Base-by-base conservation (phyloP, 805 yeast species). In the Pichia californica region DNA sequence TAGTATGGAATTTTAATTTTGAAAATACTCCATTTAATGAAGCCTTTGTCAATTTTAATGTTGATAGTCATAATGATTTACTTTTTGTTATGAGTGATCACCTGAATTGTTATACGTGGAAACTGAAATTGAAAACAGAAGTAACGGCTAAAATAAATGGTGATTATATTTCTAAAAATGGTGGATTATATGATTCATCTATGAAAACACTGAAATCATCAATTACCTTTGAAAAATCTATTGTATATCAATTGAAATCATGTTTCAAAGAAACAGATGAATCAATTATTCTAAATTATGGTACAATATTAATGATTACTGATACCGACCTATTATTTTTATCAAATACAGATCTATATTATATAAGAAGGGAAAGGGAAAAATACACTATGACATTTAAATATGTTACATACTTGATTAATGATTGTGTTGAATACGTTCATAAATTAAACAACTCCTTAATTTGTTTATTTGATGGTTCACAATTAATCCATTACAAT, bases 41-140 rank as follows among this genome's bases (percentile, higher is more conserved):
- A 43, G 49, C 52, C 37, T 61, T 62, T 31, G 30, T 63, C 11
- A 43, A 46, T 31, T 50, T 63, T 43, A 60, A 62, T 40, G 23
- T 63, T 9, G 67, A 64, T 42, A 16, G 50, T 2, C 47, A 45
- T 38, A 48, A 46, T 13, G 61, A 62, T 44, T 59, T 57, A 40
- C 41, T 65, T 14, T 38, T 63, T 9, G 65, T 63, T 1, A 44
- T 62, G 11, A 61, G 67, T 6, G 59, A 61, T 43, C 46, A 48
- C 14, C 42, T 64, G 15, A 63, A 62, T 44, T 57, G 62, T 42
- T 65, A 64, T 45, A 59, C 66, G 11, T 63, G 66, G 66, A 60
- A 58, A 28, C 19, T 63, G 7, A 41, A 41, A 7, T 8, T 49
- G 7, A 48, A 45, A 14, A 31, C 34, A 4, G 18, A 8, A 4